A percentile compares a stretch with the other conserved stretches of the same genome.
Evolutionary conservation across 805 yeast genomes (phyloP).

Genomic region (Tetrapisispora nanseiensis): DNA sequence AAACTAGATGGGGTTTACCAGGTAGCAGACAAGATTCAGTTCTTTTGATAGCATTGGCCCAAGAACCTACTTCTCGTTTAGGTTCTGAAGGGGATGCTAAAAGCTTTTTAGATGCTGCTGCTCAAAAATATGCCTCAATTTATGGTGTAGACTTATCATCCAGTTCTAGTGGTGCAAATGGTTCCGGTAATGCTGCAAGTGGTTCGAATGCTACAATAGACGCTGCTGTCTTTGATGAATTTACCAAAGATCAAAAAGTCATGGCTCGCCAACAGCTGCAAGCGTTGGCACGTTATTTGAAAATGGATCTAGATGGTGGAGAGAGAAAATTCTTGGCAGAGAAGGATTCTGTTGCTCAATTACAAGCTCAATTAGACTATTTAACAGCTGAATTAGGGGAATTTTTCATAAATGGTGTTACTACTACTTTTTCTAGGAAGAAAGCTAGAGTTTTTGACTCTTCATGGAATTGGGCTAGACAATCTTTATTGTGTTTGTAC

Average conservation of each 20-base stretch:
- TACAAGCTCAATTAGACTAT: conserved; percentile 85
- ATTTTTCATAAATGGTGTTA: conserved; percentile 81
- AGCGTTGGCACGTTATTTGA: conserved; percentile 88
- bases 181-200: conserved; percentile 43
- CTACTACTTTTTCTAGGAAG: conserved; percentile 80
- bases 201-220: conserved; percentile 85
- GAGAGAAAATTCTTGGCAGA: conserved; percentile 68
- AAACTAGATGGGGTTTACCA: conserved; percentile 86
- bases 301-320: conserved; percentile 84
- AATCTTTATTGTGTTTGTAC: conserved; percentile 87
- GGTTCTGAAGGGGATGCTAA: conserved; percentile 85
- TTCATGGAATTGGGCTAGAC: conserved; percentile 99
- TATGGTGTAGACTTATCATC: conserved; percentile 71
- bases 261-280: conserved; percentile 57
- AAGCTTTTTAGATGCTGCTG: conserved; percentile 69
- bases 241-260: conserved; percentile 39
- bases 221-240: conserved; percentile 83
- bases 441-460: conserved; percentile 96
- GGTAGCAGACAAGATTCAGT: conserved; percentile 91
- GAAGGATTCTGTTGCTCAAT: conserved; percentile 71
- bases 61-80: conserved; percentile 86
- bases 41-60: conserved; percentile 69
- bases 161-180: conserved; percentile 49
- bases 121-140: conserved; percentile 75
- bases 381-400: conserved; percentile 74